Evolutionary conservation across 345 rosid species (phyloP).

Genomic region (Populus nigra): DNA sequence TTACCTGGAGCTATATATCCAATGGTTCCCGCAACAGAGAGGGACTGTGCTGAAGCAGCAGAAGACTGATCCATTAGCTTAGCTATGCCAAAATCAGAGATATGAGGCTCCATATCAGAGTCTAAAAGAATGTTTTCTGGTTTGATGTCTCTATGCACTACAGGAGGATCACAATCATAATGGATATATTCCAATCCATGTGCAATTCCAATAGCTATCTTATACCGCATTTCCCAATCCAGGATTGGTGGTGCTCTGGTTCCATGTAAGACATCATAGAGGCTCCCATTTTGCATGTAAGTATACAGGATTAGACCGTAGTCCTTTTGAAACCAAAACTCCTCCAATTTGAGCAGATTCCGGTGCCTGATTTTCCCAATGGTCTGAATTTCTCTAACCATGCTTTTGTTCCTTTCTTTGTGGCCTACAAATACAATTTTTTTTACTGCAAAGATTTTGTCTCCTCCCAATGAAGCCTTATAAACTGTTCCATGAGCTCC

Average conservation of each 20-base stretch:
- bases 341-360: conserved; percentile 65
- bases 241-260: conserved; percentile 26
- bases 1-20: conserved; percentile 88
- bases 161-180: conserved; percentile 63
- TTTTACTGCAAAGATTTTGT: conserved; percentile 56
- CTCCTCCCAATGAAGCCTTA: conserved; percentile 50
- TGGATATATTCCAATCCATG: conserved; percentile 83
- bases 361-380: conserved; percentile 63
- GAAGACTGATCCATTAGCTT: conserved; percentile 56
- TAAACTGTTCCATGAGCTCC: conserved; percentile 81
- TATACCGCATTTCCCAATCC: conserved; percentile 59
- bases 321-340: conserved; percentile 70
- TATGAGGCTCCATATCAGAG: conserved; percentile 66
- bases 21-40: conserved; percentile 52
- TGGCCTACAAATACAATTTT: conserved; percentile 46
- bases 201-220: conserved; percentile 65
- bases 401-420: conserved; percentile 45
- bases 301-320: conserved; percentile 61
- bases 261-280: conserved; percentile 54
- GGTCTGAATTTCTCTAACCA: conserved; percentile 66
- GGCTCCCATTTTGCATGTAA: conserved; percentile 75
- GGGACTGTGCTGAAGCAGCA: conserved; percentile 26
- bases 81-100: conserved; percentile 81
- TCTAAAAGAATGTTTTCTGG: conserved; percentile 76
- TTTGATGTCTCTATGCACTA: conserved; percentile 79